Percentiles rank a stretch among this genome's conserved stretches.
Conservation (phyloP, 73 alveolate species). For the Paramecium pentaurelia region DNA sequence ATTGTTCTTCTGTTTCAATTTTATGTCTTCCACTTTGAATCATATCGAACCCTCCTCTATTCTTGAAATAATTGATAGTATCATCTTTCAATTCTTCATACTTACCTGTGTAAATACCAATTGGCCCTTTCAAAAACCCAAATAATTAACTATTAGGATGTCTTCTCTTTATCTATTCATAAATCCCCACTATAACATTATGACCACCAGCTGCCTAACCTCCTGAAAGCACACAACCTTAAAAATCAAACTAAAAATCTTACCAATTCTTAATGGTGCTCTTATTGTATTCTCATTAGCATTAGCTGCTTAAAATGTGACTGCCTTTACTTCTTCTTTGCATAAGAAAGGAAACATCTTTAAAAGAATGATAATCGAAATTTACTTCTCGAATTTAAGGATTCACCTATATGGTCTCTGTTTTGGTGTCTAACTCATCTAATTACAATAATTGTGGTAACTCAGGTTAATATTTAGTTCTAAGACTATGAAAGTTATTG, state of each 20-base stretch:
- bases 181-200: conserved; percentile 96
- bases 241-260: background rate
- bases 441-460: conserved; percentile 24
- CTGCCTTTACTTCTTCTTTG: conserved; percentile 3
- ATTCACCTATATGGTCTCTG: background rate
- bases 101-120: conserved; percentile 92
- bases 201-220: conserved; percentile 99
- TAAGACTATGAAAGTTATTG: conserved; percentile 18
- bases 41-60: conserved; percentile 99
- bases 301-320: background rate
- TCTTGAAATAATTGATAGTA: conserved; percentile 91
- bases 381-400: conserved; percentile 5
- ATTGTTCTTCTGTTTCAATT: conserved; percentile 84
- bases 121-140: conserved; percentile 97
- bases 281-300: conserved; percentile 12
- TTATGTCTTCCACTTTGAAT: conserved; percentile 95
- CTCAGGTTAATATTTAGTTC: conserved; percentile 11
- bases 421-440: background rate
- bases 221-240: conserved; percentile 75
- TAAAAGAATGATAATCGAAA: background rate
- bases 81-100: conserved; percentile 87
- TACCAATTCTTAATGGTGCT: conserved; percentile 44
- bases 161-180: conserved; percentile 81
- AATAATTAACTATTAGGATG: conserved; percentile 83
- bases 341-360: conserved; percentile 25